These are phyloP conservation scores for Hymenoscyphus fructigenus DNA, from an alignment of 2,329 filamentous ascomycete genomes.

Conservation along the genomic window DNA sequence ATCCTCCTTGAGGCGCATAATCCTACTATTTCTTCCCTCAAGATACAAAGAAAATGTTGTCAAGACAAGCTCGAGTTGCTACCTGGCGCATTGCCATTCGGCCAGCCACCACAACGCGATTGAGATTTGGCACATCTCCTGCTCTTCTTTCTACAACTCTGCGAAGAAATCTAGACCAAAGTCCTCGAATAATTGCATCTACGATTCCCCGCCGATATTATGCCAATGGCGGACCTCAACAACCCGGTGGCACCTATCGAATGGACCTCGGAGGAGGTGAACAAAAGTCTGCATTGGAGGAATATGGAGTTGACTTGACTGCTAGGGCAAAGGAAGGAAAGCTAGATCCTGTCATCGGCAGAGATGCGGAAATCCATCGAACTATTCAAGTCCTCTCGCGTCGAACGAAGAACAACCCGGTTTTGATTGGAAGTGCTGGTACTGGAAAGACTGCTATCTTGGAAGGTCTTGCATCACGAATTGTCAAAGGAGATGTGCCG, in stretches of 20 bases:
- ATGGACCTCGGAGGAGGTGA: slow-evolving; percentile 79
- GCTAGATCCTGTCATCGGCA: slow-evolving; percentile 91
- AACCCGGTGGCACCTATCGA: slow-evolving; percentile 86
- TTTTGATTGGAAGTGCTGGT: slow-evolving; percentile 80
- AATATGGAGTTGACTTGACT: slow-evolving; percentile 89
- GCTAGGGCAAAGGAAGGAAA: slow-evolving; percentile 82
- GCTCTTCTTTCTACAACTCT: slow-evolving; percentile 15
- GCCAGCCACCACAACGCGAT: slow-evolving; percentile 4
- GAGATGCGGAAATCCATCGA: slow-evolving; percentile 86
- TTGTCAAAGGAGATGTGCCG: slow-evolving; percentile 88
- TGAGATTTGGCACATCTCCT: slow-evolving; percentile 14
- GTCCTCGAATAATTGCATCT: slow-evolving; percentile 40
- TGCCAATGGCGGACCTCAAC: slow-evolving; percentile 74
- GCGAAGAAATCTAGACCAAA: slow-evolving; percentile 15
- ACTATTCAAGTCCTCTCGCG: slow-evolving; percentile 93
- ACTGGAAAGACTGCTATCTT: slow-evolving; percentile 93
- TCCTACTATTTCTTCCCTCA: background rate
- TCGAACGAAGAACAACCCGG: slow-evolving; percentile 85
- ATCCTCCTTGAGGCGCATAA: slow-evolving; percentile 4
- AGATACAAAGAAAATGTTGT: slow-evolving; percentile 26
- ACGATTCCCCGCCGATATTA: slow-evolving; percentile 51
- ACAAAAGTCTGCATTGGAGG: slow-evolving; percentile 84
- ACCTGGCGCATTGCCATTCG: slow-evolving; percentile 26
- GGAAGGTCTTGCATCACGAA: slow-evolving; percentile 85
- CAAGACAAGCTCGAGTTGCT: slow-evolving; percentile 30